Conservation (phyloP, 345 rosid genomes). For the Eucalyptus erythrocorys region DNA sequence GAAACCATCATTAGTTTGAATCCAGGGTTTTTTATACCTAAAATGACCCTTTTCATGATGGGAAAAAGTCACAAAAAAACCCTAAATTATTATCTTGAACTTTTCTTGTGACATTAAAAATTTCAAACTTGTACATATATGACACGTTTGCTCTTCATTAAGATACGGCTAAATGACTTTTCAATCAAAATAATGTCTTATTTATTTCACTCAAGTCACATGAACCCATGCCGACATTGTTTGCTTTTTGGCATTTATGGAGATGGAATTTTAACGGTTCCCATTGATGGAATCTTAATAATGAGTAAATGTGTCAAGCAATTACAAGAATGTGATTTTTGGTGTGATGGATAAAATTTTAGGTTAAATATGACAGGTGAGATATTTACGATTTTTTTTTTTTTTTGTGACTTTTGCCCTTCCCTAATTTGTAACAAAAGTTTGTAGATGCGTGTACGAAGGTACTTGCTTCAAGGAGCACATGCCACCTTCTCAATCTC, state of each 20-base stretch:
- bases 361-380: not conserved
- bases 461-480: not conserved
- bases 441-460: not conserved
- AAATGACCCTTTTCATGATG: not conserved
- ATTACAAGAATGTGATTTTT: too few relatives aligned
- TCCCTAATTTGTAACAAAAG: not conserved
- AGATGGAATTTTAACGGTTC: rapidly evolving
- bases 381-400: not conserved
- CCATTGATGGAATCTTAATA: not conserved
- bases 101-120: not conserved
- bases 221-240: rapidly evolving
- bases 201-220: not conserved
- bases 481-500: not conserved
- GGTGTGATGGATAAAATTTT: not conserved
- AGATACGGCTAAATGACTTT: not conserved
- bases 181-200: rapidly evolving
- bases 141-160: rapidly evolving
- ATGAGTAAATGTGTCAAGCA: not conserved
- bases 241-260: too few relatives aligned
- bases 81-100: too few relatives aligned
- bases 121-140: too few relatives aligned
- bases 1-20: not conserved
- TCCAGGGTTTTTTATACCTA: not conserved
- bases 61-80: not conserved
- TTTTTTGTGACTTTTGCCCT: not conserved